These are phyloP conservation scores for Celoporthe dispersa DNA, from an alignment of 2,329 filamentous ascomycete species.

Conservation along the genomic window DNA sequence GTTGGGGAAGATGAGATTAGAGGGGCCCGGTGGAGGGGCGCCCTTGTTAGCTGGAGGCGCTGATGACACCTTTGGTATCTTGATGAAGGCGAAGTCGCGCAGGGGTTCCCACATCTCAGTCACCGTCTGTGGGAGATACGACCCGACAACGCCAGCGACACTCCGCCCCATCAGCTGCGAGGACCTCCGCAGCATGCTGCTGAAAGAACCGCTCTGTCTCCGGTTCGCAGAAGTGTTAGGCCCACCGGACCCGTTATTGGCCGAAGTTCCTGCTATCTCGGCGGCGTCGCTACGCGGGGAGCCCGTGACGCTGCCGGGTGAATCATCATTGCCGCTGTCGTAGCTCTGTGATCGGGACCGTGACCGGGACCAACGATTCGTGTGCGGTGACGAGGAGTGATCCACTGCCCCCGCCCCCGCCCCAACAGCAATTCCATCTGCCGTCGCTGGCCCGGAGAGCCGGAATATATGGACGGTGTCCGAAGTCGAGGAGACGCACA, in stretches of 20 bases:
- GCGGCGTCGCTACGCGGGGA: conserved; percentile 54
- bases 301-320: conserved; percentile 48
- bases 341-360: conserved; percentile 56
- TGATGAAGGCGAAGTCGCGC: conserved; percentile 95
- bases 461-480: conserved; percentile 98
- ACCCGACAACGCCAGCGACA: conserved; percentile 85
- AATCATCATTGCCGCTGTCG: conserved; percentile 61
- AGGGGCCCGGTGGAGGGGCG: conserved; percentile 33
- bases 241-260: conserved; percentile 32
- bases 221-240: conserved; percentile 41
- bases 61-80: conserved; percentile 69
- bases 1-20: conserved; percentile 32
- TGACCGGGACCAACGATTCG: conserved; percentile 58
- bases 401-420: neutral
- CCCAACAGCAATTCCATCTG: conserved; percentile 43
- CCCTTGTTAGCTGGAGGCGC: conserved; percentile 37
- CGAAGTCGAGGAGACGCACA: conserved; percentile 94
- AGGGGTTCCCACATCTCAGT: conserved; percentile 98
- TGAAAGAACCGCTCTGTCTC: conserved; percentile 75
- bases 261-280: conserved; percentile 42
- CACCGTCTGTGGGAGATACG: conserved; percentile 89
- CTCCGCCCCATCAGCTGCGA: conserved; percentile 92
- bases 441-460: conserved; percentile 55
- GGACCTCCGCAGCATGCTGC: conserved; percentile 89
- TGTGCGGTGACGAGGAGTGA: conserved; percentile 45